phyloP scores from a whole-genome alignment of 2,329 filamentous ascomycete genomes.

The Sclerotinia nivalis region DNA sequence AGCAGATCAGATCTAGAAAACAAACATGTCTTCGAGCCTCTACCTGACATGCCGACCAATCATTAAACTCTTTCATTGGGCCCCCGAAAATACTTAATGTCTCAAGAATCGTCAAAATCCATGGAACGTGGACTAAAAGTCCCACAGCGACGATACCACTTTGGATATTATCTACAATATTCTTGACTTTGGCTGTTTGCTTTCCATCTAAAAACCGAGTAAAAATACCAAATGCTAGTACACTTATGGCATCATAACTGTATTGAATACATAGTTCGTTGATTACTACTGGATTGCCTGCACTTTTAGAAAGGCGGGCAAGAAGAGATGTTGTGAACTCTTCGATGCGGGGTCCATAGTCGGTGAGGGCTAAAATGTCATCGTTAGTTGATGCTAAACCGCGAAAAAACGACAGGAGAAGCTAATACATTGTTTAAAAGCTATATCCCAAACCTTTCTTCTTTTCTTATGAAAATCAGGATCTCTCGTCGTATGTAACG shows the following conservation, averaged over 20 bases:
- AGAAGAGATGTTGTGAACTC: slow-evolving; percentile 3
- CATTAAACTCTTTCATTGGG: slow-evolving; percentile 25
- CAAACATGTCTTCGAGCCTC: slow-evolving; percentile 26
- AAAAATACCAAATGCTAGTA: slow-evolving; percentile 30
- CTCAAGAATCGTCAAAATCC: neutral
- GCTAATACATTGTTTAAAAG: neutral
- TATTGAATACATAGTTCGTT: slow-evolving; percentile 34
- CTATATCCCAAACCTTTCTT: slow-evolving; percentile 33
- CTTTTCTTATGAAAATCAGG: slow-evolving; percentile 30
- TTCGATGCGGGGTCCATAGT: slow-evolving; percentile 4
- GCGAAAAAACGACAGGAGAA: neutral
- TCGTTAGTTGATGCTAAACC: neutral
- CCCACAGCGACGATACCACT: neutral
- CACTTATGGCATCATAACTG: slow-evolving; percentile 37
- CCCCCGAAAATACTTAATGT: slow-evolving; percentile 25
- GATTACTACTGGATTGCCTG: slow-evolving; percentile 27
- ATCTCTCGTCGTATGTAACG: slow-evolving; percentile 32
- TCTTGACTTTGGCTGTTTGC: neutral
- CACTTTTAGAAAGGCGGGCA: neutral
- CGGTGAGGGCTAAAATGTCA: neutral
- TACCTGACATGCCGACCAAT: slow-evolving; percentile 25
- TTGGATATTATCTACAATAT: slow-evolving; percentile 1
- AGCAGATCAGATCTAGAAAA: no score
- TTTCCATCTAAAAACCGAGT: slow-evolving; percentile 2
- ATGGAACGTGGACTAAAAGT: slow-evolving; percentile 4